A percentile compares a stretch with the other conserved stretches of the same genome.
These are phyloP conservation scores for Dicorynia guianensis DNA, from an alignment of 306 rosid genomes.

Conservation along the genomic window DNA sequence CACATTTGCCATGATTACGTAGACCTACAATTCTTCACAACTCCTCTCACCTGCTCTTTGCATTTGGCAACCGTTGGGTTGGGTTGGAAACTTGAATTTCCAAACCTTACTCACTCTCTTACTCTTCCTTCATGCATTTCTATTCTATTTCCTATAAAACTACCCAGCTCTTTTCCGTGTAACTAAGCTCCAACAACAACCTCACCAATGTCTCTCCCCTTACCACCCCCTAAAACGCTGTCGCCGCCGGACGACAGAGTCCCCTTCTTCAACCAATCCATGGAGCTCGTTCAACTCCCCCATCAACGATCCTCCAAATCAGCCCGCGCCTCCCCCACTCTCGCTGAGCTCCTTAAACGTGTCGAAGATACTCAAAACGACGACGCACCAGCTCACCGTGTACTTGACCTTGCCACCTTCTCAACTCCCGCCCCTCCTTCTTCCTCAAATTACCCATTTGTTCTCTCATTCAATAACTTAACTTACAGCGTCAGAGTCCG, in stretches of 20 bases:
- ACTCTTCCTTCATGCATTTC: constrained; percentile 13
- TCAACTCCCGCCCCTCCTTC: constrained; percentile 35
- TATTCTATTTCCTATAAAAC: not conserved
- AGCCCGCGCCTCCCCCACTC: constrained; percentile 51
- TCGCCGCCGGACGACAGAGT: not conserved
- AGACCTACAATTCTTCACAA: not conserved
- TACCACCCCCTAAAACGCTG: not conserved
- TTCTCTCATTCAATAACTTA: constrained; percentile 70
- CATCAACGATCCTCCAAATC: not conserved
- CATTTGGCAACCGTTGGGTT: no score
- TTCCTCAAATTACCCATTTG: constrained; percentile 55
- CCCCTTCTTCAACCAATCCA: constrained; percentile 55
- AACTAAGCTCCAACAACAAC: not conserved
- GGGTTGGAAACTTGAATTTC: not conserved
- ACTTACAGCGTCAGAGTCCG: constrained; percentile 70
- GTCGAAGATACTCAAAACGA: constrained; percentile 70
- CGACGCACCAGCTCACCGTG: constrained; percentile 39
- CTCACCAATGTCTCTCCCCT: not conserved
- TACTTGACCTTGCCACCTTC: constrained; percentile 37
- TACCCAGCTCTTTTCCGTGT: not conserved
- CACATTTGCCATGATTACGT: no score
- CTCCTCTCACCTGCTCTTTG: not conserved
- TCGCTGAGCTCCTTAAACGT: constrained; percentile 74
- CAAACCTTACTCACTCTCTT: not conserved
- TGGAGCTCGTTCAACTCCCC: constrained; percentile 57